Evolutionary conservation across 257 asterid species (phyloP).

Genomic region (Solanum ossicruentum): DNA sequence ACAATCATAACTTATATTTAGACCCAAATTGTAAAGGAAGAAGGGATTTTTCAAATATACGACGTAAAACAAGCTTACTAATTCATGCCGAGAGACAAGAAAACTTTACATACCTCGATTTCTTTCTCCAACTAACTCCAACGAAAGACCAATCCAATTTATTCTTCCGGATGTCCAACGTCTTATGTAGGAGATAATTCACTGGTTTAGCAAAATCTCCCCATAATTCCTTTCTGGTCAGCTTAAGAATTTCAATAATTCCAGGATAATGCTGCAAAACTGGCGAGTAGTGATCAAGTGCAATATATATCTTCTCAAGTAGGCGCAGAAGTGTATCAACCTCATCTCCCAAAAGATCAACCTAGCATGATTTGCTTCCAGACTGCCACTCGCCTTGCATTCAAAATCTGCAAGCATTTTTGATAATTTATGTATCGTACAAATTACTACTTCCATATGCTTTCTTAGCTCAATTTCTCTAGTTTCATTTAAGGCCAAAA

Average conservation of each 20-base stretch:
- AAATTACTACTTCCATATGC: conserved; percentile 28
- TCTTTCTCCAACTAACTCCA: too few species aligned
- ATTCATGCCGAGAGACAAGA: too few species aligned
- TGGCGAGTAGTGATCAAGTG: conserved; percentile 81
- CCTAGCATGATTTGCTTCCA: conserved; percentile 39
- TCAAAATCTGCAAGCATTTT: conserved; percentile 44
- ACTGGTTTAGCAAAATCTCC: conserved; percentile 45
- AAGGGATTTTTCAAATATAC: too few species aligned
- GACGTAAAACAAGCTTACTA: too few species aligned
- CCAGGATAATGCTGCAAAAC: conserved; percentile 88
- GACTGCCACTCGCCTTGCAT: conserved; percentile 23
- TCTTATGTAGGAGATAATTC: conserved; percentile 4
- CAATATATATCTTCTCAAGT: conserved; percentile 70
- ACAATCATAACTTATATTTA: too few species aligned
- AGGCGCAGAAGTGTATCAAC: conserved; percentile 62
- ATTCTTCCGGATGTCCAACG: too few species aligned
- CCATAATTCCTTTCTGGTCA: conserved; percentile 69
- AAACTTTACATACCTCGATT: too few species aligned
- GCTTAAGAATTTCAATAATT: conserved; percentile 63
- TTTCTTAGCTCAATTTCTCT: conserved; percentile 30
- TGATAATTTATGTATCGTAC: conserved; percentile 20
- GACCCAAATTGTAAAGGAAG: too few species aligned
- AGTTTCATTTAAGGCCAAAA: conserved; percentile 23
- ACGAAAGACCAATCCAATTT: too few species aligned
- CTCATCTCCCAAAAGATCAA: conserved; percentile 92